Evolutionary conservation across 805 yeast species (phyloP), one percentile per base, ranked within the genome.

Genomic region (Ogataea ramenticola): DNA sequence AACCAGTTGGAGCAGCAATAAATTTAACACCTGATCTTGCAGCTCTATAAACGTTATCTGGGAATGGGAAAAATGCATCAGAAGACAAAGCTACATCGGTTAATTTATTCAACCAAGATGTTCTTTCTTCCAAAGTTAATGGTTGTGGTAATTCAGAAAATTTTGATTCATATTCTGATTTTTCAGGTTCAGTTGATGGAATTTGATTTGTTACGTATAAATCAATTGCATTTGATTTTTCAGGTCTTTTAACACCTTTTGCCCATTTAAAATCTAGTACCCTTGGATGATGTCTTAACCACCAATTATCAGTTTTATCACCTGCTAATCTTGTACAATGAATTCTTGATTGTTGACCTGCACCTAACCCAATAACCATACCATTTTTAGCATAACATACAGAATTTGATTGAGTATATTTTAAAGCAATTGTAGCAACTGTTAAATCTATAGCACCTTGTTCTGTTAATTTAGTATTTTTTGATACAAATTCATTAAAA

Each of bases 31-130:
- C 99, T 17, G 95, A 84, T 74, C 86, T 81, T 42, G 82, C 96
- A 52, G 98, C 98, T 67, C 99, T 82, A 80, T 91, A 89, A 55
- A 93, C 96, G 63, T 93, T 93, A 68, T 93, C 99, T 53, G 98
- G 93, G 93, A 93, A 93, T 70, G 99, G 99, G 95, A 93, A 93
- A 80, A 93, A 93, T 26, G 99, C 99, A 65, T 93, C 99, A 3
- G 97, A 89, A 16, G 96, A 84, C 56, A 90, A 74, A 12, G 98
- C 89, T 45, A 93, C 99, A 56, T 86, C 81, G 47, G 72, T 78
- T 65, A 89, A 76, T 71, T 89, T 79, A 49, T 70, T 57, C 52
- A 84, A 68, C 98, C 98, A 93, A 57, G 86, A 96, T 51, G 72
- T 70, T 69, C 91, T 87, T 74, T 93, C 99, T 51, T 74, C 80